phyloP scores from a whole-genome alignment of 2,329 filamentous ascomycete species.

The Aureobasidium namibiae region DNA sequence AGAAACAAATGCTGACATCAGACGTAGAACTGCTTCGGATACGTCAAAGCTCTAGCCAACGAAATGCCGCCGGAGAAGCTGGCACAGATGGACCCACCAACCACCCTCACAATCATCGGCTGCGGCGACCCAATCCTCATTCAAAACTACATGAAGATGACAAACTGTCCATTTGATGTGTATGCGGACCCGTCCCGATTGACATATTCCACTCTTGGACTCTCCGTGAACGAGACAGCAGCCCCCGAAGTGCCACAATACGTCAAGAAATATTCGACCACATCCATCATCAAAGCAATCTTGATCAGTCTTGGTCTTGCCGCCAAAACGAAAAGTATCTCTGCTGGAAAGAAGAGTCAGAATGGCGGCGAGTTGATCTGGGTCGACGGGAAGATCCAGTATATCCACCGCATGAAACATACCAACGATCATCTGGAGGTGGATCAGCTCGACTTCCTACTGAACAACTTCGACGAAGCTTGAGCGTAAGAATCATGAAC shows the following conservation, averaged over 20 bases:
- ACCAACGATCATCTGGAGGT: conserved; percentile 28
- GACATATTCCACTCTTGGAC: conserved; percentile 25
- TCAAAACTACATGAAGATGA: conserved; percentile 23
- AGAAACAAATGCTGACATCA: neutral
- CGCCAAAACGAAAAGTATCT: neutral
- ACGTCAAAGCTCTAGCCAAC: conserved; percentile 20
- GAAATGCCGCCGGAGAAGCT: conserved; percentile 20
- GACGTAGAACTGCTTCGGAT: neutral
- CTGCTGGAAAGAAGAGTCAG: conserved; percentile 13
- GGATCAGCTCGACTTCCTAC: conserved; percentile 18
- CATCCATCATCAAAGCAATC: neutral
- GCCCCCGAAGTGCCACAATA: conserved; percentile 23
- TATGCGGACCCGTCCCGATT: conserved; percentile 25
- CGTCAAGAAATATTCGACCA: conserved; percentile 16
- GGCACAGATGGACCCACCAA: conserved; percentile 18
- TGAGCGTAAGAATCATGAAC: neutral
- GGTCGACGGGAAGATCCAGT: conserved; percentile 25
- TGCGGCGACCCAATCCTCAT: conserved; percentile 26
- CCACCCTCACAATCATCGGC: conserved; percentile 26
- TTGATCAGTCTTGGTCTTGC: neutral
- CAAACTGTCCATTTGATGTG: conserved; percentile 23
- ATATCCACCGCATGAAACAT: conserved; percentile 28
- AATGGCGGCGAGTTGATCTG: conserved; percentile 33
- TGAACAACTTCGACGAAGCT: neutral
- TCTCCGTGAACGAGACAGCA: conserved; percentile 20